Percentiles rank a stretch among this genome's conserved stretches.
These are phyloP conservation scores for Zygotorulaspora mrakii DNA, from an alignment of 1,139 yeast genomes.

Conservation along the genomic window DNA sequence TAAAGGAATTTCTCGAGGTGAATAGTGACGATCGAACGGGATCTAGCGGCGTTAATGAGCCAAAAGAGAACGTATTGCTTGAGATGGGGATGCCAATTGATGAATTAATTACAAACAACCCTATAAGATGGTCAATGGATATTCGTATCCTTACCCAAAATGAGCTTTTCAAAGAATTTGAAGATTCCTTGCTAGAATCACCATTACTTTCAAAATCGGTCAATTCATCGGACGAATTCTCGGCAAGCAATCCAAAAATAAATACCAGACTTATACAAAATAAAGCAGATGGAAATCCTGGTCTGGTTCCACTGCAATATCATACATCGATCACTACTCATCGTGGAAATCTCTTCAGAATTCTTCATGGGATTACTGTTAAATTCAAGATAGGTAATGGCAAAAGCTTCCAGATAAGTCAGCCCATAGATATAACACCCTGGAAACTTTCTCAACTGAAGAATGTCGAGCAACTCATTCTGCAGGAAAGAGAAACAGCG, in stretches of 20 bases:
- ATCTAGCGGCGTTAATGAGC: constrained; percentile 18
- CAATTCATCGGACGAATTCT: not conserved
- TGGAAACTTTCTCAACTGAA: constrained; percentile 46
- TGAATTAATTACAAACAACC: constrained; percentile 28
- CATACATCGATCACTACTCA: constrained; percentile 43
- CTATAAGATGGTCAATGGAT: constrained; percentile 25
- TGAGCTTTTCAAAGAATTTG: constrained; percentile 29
- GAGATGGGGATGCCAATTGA: constrained; percentile 31
- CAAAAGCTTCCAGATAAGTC: constrained; percentile 46
- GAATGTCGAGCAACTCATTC: constrained; percentile 48
- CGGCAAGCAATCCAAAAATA: constrained; percentile 5
- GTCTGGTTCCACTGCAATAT: constrained; percentile 37
- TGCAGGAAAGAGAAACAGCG: constrained; percentile 50
- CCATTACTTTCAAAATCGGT: constrained; percentile 28
- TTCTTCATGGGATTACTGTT: constrained; percentile 50
- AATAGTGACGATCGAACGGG: constrained; percentile 18
- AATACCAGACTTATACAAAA: constrained; percentile 28
- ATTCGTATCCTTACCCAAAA: constrained; percentile 30
- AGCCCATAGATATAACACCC: constrained; percentile 56
- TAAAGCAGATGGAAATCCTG: constrained; percentile 18
- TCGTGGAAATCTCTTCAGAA: constrained; percentile 49
- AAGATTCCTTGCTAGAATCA: constrained; percentile 33
- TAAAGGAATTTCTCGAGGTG: constrained; percentile 49
- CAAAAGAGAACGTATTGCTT: constrained; percentile 34
- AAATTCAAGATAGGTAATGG: constrained; percentile 49